Evolutionary conservation across 192 early-diverging fungal genomes (phyloP), one percentile per base, ranked within the genome.

Genomic region (Coemansia sp.): DNA sequence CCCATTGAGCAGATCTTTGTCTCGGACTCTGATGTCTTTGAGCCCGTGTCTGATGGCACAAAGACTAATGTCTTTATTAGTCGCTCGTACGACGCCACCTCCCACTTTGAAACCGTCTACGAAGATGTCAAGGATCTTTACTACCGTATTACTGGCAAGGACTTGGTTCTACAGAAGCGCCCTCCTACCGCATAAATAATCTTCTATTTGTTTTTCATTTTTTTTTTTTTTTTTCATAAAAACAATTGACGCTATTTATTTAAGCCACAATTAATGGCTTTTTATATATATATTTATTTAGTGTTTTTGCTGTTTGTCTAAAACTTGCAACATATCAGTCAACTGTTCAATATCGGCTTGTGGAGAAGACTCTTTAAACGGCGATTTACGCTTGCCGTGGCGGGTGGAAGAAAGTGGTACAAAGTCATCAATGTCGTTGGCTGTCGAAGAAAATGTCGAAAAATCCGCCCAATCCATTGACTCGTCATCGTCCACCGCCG

Each of bases 101-200:
- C 93, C 44, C 97, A 99, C 88, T 99, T 98, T 90, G 98, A 95
- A 85, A 95, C 98, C 55, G 92, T 97, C 32, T 96, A 94, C 76
- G 91, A 94, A 57, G 98, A 99, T 74, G 95, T 99, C 57, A 94
- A 95, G 86, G 87, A 90, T 74, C 85, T 99, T 58, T 99, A 98
- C 85, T 85, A 85, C 66, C 91, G 92, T 48, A 76, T 92, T 60
- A 91, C 91, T 4, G 92, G 91, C 61, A 85, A 89, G 38, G 87
- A 90, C 17, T 81, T 94, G 53, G 88, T 88, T n/a, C 72, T 94
- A 61, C 87, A 92, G 89, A 88, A 92, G 76, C 86, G 89, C 59
- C 27, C n/a, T 19, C 46, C 46, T n/a, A 50, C 46, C 25, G 14
- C 25, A 29, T 57, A 57, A 31, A 21, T 57, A 14, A 25, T n/a